Percentiles rank a stretch among this genome's conserved stretches.
Evolutionary conservation across 768 basidiomycete genomes (phyloP).

Genomic region (Nidularia sp.): DNA sequence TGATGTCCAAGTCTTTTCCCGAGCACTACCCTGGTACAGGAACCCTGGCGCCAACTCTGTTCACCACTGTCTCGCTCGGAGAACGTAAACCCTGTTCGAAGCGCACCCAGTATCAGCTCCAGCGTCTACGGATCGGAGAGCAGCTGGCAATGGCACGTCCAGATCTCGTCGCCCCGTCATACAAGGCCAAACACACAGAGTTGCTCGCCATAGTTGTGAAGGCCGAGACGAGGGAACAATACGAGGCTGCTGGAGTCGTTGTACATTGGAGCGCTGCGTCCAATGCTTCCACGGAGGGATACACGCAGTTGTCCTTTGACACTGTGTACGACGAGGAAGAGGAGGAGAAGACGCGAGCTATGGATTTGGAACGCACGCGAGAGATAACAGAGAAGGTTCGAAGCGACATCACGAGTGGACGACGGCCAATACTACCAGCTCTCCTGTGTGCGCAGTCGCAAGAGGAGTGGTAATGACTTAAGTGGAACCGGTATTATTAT

Average conservation of each 20-base stretch:
- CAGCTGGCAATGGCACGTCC: conserved; percentile 41
- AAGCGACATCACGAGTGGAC: conserved; percentile 21
- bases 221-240: conserved; percentile 2
- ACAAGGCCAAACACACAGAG: conserved; percentile 18
- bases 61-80: not conserved
- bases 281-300: not conserved
- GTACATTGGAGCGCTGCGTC: not conserved
- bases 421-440: conserved; percentile 21
- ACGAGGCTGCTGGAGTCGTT: conserved; percentile 2
- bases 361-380: conserved; percentile 33
- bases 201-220: conserved; percentile 10
- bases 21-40: not conserved
- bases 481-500: too few species aligned
- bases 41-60: not conserved
- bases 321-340: conserved; percentile 23
- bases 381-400: conserved; percentile 23
- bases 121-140: conserved; percentile 28
- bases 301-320: conserved; percentile 14
- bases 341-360: conserved; percentile 5
- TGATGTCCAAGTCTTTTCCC: not conserved
- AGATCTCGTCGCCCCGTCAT: conserved; percentile 29
- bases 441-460: conserved; percentile 17
- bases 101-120: conserved; percentile 9
- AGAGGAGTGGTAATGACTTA: too few species aligned
- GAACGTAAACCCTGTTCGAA: not conserved